phyloP scores from a whole-genome alignment of 1,139 yeast species.

The Geotrichum aggregatum region DNA sequence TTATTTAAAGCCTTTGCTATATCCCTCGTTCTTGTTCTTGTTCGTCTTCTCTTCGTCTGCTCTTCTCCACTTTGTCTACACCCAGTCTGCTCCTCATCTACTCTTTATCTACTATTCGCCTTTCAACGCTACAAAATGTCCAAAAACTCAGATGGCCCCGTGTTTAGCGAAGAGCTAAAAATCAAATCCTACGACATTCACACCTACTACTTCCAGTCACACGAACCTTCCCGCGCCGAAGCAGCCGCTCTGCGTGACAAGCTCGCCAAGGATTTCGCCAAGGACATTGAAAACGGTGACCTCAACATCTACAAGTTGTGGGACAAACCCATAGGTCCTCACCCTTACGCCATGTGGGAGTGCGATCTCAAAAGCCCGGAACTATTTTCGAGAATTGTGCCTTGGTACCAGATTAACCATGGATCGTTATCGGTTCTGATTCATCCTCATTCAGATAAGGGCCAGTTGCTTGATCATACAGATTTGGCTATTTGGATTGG shows the following conservation, averaged over 20 bases:
- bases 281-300: conserved; percentile 44
- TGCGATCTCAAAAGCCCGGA: conserved; percentile 39
- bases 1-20: too few species aligned
- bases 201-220: conserved; percentile 49
- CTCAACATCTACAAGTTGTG: conserved; percentile 48
- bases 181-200: conserved; percentile 48
- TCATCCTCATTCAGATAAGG: conserved; percentile 47
- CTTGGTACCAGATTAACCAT: conserved; percentile 49
- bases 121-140: too few species aligned
- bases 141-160: conserved; percentile 6
- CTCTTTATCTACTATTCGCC: too few species aligned
- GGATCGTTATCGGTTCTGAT: conserved; percentile 51
- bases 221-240: conserved; percentile 38
- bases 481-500: conserved; percentile 55
- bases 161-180: conserved; percentile 11
- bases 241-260: conserved; percentile 45
- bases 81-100: too few species aligned
- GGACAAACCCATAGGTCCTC: conserved; percentile 56
- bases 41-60: neutral
- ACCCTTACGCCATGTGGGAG: conserved; percentile 47
- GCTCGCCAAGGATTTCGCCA: conserved; percentile 44
- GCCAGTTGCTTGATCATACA: conserved; percentile 49
- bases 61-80: neutral
- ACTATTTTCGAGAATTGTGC: conserved; percentile 37
- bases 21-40: too few species aligned